Base-by-base conservation (phyloP, 164 flowering plant species). In the Piper longum region DNA sequence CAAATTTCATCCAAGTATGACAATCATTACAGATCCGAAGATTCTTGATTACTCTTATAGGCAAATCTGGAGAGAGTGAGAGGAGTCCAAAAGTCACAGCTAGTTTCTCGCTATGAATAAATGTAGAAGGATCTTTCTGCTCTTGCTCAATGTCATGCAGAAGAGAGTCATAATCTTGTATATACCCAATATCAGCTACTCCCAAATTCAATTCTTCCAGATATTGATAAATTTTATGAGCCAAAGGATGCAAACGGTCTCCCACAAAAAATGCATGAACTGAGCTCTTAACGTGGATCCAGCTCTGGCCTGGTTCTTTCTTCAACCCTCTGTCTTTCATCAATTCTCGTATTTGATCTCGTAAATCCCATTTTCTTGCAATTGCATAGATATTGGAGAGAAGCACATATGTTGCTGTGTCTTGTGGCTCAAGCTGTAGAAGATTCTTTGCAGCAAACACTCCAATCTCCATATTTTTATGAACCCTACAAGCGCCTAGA, bases 221-320 rank as follows among this genome's bases (percentile, higher is more conserved):
- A 43, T 52, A 66, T 4, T 69, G 69, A 51, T 72, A 75, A 17
- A 75, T 75, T 65, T 64, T 62, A 57, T 72, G 69, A 6, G 75
- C 57, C 57, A 67, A 60, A 4, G 75, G 73, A 54, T 75, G 78
- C 63, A 75, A 56, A 42, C 62, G 59, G 66, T 75, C 78, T 54
- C 78, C 78, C 51, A 75, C 78, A 62, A 69, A 75, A 70, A 75
- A 75, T 58, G 78, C 66, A 69, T 72, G 75, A 17, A 75, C 65
- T 17, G 59, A 63, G 56, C 72, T 72, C 41, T 72, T 62, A 52
- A 72, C 70, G 57, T 75, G 75, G 55, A 75, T 70, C 78, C 78
- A 75, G 56, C 78, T 75, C 42, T 66, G 71, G 3, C 78, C 78
- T 7, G 78, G 75, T 62, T 72, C 78, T 58, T 75, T 75, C 71